Evolutionary conservation across 2,329 filamentous ascomycete species (phyloP).

Genomic region (Neopestalotiopsis sp.): DNA sequence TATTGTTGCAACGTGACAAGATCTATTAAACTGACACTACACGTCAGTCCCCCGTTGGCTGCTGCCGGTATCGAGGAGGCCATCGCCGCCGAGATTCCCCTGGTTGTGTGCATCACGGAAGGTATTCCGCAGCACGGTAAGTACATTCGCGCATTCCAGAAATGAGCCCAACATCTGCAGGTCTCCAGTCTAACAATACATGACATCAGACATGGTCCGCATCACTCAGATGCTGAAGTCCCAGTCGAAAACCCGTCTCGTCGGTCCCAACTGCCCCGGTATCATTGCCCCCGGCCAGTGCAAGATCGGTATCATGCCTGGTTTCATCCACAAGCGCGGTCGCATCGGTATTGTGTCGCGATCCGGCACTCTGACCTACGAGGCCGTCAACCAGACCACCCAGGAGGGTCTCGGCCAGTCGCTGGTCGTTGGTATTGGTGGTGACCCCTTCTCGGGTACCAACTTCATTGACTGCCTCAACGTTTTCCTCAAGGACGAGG

Average conservation of each 20-base stretch:
- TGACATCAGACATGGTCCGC: slow-evolving; percentile 86
- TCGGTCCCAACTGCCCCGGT: slow-evolving; percentile 97
- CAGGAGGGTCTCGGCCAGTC: slow-evolving; percentile 96
- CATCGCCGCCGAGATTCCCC: slow-evolving; percentile 87
- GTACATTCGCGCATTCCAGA: slow-evolving; percentile 35
- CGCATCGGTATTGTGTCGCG: slow-evolving; percentile 98
- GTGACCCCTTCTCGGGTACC: slow-evolving; percentile 97
- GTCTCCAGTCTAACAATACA: slow-evolving; percentile 14
- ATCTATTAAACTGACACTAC: slow-evolving; percentile 11
- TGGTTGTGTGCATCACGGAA: slow-evolving; percentile 97
- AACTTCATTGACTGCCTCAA: slow-evolving; percentile 99
- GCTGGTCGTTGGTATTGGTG: slow-evolving; percentile 96
- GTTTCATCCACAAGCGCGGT: slow-evolving; percentile 99
- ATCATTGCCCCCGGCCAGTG: slow-evolving; percentile 96
- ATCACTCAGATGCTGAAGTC: slow-evolving; percentile 98
- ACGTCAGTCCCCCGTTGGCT: slow-evolving; percentile 79
- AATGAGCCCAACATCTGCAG: slow-evolving; percentile 19
- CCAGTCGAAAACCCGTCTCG: slow-evolving; percentile 94
- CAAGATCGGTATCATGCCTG: slow-evolving; percentile 99
- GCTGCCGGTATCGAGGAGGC: slow-evolving; percentile 97
- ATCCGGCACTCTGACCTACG: slow-evolving; percentile 97
- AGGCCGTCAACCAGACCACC: slow-evolving; percentile 99
- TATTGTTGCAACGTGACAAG: slow-evolving; percentile 24
- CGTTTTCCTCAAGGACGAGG: slow-evolving; percentile 93
- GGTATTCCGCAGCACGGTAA: slow-evolving; percentile 95